A percentile compares a stretch with the other conserved stretches of the same genome.
Conservation (phyloP, 768 basidiomycete species). For the Termitomyces sp. region DNA sequence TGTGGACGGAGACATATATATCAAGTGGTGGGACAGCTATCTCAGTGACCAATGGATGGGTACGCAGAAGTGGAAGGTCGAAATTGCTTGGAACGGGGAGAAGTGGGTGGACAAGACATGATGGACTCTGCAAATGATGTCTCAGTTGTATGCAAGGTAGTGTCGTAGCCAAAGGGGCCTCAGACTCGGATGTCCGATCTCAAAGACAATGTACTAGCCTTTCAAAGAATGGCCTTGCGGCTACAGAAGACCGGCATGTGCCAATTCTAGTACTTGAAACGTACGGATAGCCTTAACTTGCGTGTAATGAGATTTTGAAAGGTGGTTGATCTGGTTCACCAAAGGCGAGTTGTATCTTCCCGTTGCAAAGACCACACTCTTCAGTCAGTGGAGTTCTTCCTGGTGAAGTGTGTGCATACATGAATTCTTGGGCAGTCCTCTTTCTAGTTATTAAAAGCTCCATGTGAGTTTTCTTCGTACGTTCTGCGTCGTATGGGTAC, state of each 20-base stretch:
- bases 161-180: background rate
- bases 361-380: background rate
- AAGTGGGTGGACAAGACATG: constrained; percentile 30
- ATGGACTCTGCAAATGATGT: background rate
- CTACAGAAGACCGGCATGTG: background rate
- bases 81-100: constrained; percentile 26
- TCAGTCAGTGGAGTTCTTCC: background rate
- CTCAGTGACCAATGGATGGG: constrained; percentile 38
- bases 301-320: background rate
- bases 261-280: background rate
- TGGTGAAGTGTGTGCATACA: background rate
- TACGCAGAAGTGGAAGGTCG: constrained; percentile 32
- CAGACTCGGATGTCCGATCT: background rate
- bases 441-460: background rate
- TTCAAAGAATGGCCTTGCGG: background rate
- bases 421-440: background rate
- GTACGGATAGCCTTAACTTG: background rate
- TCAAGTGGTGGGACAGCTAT: constrained; percentile 40
- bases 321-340: background rate
- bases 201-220: background rate
- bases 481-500: background rate
- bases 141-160: background rate
- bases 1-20: constrained; percentile 29
- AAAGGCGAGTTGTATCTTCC: too few species aligned
- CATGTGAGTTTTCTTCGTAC: background rate